Evolutionary conservation across 164 flowering plant species (phyloP).

Genomic region (Magnolia kwangsiensis): DNA sequence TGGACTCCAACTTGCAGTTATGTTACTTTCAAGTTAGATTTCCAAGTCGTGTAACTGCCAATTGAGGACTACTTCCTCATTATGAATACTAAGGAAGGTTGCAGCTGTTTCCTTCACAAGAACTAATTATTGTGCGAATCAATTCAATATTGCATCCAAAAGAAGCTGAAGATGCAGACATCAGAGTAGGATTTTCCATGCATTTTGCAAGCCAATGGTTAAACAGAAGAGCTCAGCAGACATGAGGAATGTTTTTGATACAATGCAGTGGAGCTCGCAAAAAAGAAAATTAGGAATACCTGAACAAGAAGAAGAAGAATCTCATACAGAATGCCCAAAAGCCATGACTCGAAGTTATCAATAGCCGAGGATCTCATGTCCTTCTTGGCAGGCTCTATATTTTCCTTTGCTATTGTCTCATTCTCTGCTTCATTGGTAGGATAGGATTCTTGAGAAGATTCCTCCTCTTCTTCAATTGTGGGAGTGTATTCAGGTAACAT

Average conservation of each 20-base stretch:
- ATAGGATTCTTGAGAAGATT: conserved; percentile 49
- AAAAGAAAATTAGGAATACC: conserved; percentile 34
- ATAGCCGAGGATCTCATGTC: conserved; percentile 50
- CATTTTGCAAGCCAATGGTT: not conserved
- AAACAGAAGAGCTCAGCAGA: not conserved
- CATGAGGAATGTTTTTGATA: not conserved
- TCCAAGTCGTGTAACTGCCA: too few species aligned
- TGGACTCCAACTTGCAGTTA: too few species aligned
- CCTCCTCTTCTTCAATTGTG: conserved; percentile 74
- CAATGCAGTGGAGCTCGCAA: not conserved
- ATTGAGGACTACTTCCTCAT: too few species aligned
- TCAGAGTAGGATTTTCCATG: not conserved
- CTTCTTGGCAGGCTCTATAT: conserved; percentile 34
- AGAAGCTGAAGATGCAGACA: not conserved
- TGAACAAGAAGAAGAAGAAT: conserved; percentile 92
- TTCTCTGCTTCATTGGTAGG: conserved; percentile 46
- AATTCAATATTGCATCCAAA: not conserved
- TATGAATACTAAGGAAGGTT: not conserved
- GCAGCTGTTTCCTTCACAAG: not conserved
- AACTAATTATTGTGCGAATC: not conserved
- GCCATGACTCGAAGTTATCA: conserved; percentile 83
- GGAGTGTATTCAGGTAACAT: conserved; percentile 55
- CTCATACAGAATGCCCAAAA: conserved; percentile 79
- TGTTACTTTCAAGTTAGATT: too few species aligned
- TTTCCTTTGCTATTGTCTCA: conserved; percentile 31